phyloP scores from a whole-genome alignment of 352 stramenopile species.

The Phytophthora colocasiae region DNA sequence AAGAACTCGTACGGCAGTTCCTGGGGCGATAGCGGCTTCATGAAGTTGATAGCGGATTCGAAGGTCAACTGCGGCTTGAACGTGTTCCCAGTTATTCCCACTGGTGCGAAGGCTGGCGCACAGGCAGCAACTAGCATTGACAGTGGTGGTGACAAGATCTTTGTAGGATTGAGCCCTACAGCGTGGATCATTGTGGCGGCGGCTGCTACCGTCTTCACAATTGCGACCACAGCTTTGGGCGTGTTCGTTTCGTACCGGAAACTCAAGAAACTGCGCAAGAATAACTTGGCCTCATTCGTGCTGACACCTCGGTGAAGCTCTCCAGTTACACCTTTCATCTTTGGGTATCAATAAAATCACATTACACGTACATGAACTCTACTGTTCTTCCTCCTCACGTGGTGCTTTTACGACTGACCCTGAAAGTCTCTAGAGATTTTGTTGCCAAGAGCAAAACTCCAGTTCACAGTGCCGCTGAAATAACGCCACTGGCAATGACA shows the following conservation, averaged over 20 bases:
- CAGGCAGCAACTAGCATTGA: conserved; percentile 57
- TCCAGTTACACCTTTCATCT: no score
- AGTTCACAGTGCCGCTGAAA: background rate
- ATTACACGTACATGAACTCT: no score
- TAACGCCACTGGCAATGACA: no score
- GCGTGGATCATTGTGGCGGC: conserved; percentile 70
- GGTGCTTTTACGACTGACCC: no score
- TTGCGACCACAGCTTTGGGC: conserved; percentile 52
- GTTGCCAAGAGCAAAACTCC: background rate
- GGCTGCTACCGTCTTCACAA: conserved; percentile 51
- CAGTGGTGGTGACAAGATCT: conserved; percentile 66
- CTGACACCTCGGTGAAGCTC: conserved; percentile 14
- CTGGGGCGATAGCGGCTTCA: conserved; percentile 72
- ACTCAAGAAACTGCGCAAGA: conserved; percentile 52
- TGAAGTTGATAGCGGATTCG: conserved; percentile 68
- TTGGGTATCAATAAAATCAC: no score
- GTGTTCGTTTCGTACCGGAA: conserved; percentile 53
- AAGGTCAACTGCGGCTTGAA: conserved; percentile 86
- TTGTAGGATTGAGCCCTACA: conserved; percentile 60
- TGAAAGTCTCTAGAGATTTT: no score
- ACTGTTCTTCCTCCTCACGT: no score
- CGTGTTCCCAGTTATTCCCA: conserved; percentile 78
- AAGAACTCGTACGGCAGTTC: conserved; percentile 85
- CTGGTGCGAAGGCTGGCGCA: conserved; percentile 56
- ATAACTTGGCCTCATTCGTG: conserved; percentile 45